Evolutionary conservation across 345 rosid species (phyloP).

Genomic region (Hibiscus trionum): DNA sequence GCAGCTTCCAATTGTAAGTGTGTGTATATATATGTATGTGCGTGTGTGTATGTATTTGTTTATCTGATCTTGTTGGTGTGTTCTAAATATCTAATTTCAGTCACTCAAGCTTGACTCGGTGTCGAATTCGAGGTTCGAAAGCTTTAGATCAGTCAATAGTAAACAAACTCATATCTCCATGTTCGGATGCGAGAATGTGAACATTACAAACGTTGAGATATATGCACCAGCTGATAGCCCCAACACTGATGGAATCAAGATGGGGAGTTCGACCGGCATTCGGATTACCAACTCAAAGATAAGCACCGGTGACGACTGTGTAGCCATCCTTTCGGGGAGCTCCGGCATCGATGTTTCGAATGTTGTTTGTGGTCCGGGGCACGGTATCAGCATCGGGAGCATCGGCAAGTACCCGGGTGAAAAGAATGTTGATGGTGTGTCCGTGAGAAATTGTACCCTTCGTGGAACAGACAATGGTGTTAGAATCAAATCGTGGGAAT

Average conservation of each 20-base stretch:
- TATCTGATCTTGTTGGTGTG: background rate
- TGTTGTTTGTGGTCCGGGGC: slow-evolving; percentile 41
- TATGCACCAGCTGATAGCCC: slow-evolving; percentile 33
- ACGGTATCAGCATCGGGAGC: slow-evolving; percentile 49
- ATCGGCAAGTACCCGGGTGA: slow-evolving; percentile 29
- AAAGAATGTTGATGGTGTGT: slow-evolving; percentile 16
- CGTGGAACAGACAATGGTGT: slow-evolving; percentile 22
- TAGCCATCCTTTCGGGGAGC: slow-evolving; percentile 36
- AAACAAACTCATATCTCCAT: slow-evolving; percentile 14
- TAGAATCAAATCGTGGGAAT: slow-evolving; percentile 40
- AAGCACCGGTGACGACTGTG: slow-evolving; percentile 38
- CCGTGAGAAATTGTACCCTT: slow-evolving; percentile 15
- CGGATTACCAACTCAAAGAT: background rate
- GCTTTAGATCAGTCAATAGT: slow-evolving; percentile 16
- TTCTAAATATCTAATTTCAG: slow-evolving; percentile 4
- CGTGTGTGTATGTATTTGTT: too few species aligned
- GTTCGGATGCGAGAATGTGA: slow-evolving; percentile 12
- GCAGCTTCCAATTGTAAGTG: slow-evolving; percentile 18
- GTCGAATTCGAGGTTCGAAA: slow-evolving; percentile 10
- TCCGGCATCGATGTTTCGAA: slow-evolving; percentile 19
- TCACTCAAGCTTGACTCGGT: slow-evolving; percentile 11
- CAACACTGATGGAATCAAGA: slow-evolving; percentile 41
- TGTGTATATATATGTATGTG: too few species aligned
- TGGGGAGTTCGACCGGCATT: slow-evolving; percentile 21
- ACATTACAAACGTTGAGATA: slow-evolving; percentile 3